Evolutionary conservation across 2,329 filamentous ascomycete genomes (phyloP), one percentile per base, ranked within the genome.

Genomic region (Xylaria sp.): DNA sequence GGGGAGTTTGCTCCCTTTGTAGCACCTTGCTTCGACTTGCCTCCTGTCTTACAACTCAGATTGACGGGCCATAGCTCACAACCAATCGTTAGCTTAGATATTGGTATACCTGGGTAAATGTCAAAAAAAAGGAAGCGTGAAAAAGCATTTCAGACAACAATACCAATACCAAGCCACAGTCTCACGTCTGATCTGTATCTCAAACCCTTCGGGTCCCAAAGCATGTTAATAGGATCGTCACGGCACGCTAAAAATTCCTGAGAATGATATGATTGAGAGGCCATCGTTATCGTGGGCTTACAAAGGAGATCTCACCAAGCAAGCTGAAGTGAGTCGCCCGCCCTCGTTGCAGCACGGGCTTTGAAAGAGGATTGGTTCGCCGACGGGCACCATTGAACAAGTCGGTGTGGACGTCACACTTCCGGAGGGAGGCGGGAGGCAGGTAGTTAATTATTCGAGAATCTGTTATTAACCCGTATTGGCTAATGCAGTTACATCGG

Each of bases 401-500:
- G 28, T 54, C 46, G 54, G 48, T 43, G 62, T 43, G 49, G 39
- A 60, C 36, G 56, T 60, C 55, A 54, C 46, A 55, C 36, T 60
- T 49, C 41, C 41, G 33, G 33, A 36, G 57, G 15, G 28, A 48
- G 13, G 15, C n/a, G 23, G 57, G 15, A 20, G 13, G 15, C n/a
- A 48, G 18, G 6, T 48, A 23, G 13, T 20, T 20, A 43, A 33
- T 33, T 23, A 6, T 43, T 25, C 36, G 25, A 46, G 56, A 46
- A n/a, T 33, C 28, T n/a, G 6, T 58, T 36, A 36, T 59, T 61
- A 56, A 20, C 49, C 18, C 7, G 31, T 20, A 15, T 51, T 63
- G 58, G 36, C 59, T 59, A 58, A 61, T 62, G 49, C 41, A 55
- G n/a, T 61, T 55, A 18, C 39, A 66, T 66, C 58, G 64, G 58